phyloP scores from a whole-genome alignment of 208 protist genomes.

The Acanthamoeba culbertsoni region DNA sequence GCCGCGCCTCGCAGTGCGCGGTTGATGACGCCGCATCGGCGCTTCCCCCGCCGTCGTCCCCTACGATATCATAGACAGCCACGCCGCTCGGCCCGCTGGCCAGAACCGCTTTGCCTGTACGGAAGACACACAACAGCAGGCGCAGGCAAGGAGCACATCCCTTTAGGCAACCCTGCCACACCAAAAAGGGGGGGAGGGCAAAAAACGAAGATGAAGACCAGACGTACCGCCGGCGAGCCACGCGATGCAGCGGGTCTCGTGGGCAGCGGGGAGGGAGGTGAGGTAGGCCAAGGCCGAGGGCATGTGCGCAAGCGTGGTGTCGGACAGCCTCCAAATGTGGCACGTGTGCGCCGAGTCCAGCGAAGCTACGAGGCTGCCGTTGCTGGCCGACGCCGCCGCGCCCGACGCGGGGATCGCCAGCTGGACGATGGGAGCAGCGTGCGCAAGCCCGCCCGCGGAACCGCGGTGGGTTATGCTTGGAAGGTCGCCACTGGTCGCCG shows the following conservation, averaged over 20 bases:
- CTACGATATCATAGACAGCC: not conserved
- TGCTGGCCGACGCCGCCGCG: not conserved
- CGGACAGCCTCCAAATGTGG: not conserved
- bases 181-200: not conserved
- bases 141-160: not conserved
- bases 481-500: not conserved
- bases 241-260: not conserved
- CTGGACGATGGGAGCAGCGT: not conserved
- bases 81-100: not conserved
- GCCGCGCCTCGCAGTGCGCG: not conserved
- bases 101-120: not conserved
- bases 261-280: not conserved
- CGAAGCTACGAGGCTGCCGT: not conserved
- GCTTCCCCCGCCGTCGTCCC: not conserved
- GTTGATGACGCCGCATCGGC: not conserved
- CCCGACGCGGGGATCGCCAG: not conserved
- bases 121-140: no score
- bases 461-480: not conserved
- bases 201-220: not conserved
- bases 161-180: not conserved
- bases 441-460: not conserved
- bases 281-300: not conserved
- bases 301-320: not conserved
- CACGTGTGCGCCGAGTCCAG: not conserved
- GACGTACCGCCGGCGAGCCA: not conserved